Evolutionary conservation across 768 basidiomycete genomes (phyloP).

Genomic region (Glaciozyma martinii): DNA sequence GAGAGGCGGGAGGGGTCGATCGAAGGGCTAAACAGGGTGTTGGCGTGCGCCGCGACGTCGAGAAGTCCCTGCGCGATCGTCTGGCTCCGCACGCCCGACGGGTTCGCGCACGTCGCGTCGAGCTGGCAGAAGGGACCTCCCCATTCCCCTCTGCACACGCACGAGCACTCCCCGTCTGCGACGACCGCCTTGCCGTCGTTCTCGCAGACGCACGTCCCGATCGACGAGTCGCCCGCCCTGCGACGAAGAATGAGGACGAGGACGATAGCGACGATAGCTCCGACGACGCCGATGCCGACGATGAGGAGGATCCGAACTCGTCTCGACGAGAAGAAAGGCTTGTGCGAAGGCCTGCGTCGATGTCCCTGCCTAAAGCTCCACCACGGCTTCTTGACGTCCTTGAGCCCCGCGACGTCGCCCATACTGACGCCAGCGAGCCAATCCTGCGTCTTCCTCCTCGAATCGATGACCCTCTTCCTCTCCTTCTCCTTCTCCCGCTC

Average conservation of each 20-base stretch:
- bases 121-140: conserved; percentile 9
- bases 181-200: neutral
- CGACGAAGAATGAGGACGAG: conserved; percentile 6
- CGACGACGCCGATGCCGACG: neutral
- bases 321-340: neutral
- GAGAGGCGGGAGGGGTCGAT: conserved; percentile 2
- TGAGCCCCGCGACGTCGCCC: neutral
- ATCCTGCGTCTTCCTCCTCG: neutral
- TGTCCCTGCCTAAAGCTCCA: too few relatives aligned
- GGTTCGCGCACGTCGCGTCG: conserved; percentile 12
- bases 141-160: conserved; percentile 6
- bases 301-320: neutral
- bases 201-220: neutral
- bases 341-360: too few relatives aligned
- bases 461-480: neutral
- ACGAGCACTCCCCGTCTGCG: neutral
- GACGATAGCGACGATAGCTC: neutral
- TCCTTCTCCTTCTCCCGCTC: neutral
- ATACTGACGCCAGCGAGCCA: neutral
- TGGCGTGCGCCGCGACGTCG: conserved; percentile 3
- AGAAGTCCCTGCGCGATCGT: conserved; percentile 10
- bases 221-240: neutral
- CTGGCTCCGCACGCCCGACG: neutral
- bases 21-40: neutral
- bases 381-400: neutral